These are phyloP conservation scores for Lasiosphaeris hirsuta DNA, from an alignment of 495 filamentous ascomycete genomes.

Conservation along the genomic window DNA sequence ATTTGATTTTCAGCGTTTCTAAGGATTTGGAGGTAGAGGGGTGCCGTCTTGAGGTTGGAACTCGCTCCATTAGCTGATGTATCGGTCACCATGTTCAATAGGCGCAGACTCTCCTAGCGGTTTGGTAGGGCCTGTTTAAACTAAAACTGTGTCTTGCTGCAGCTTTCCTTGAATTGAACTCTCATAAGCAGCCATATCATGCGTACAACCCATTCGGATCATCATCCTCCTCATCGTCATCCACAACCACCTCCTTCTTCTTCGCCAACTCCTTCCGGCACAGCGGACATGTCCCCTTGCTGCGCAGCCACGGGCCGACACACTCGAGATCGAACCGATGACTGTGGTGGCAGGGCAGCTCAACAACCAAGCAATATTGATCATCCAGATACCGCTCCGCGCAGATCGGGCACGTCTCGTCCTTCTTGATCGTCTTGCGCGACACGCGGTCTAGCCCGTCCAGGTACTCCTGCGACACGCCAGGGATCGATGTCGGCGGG, in stretches of 20 bases:
- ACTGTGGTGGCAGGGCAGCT: slow-evolving; percentile 74
- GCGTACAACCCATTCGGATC: slow-evolving; percentile 76
- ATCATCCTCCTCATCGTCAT: slow-evolving; percentile 55
- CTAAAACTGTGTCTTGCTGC: background rate
- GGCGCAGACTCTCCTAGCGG: too few relatives aligned
- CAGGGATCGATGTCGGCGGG: slow-evolving; percentile 65
- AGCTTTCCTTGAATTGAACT: background rate
- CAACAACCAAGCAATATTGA: slow-evolving; percentile 76
- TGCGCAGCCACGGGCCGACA: slow-evolving; percentile 84
- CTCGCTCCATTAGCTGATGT: too few relatives aligned
- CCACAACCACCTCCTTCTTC: slow-evolving; percentile 57
- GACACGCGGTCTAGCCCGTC: slow-evolving; percentile 78
- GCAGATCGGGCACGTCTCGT: slow-evolving; percentile 83
- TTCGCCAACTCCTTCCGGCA: slow-evolving; percentile 77
- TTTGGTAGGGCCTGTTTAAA: too few relatives aligned
- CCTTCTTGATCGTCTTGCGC: slow-evolving; percentile 60
- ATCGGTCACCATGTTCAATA: too few relatives aligned
- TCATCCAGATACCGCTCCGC: slow-evolving; percentile 78
- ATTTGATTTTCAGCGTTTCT: too few relatives aligned
- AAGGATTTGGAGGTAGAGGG: too few relatives aligned
- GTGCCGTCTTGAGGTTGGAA: too few relatives aligned
- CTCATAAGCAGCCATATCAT: slow-evolving; percentile 30
- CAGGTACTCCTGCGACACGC: slow-evolving; percentile 76
- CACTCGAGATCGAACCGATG: slow-evolving; percentile 94
- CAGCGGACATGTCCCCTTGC: slow-evolving; percentile 86